Percentiles rank a stretch among this genome's conserved stretches.
These are phyloP conservation scores for Barnettozyma hawaiiensis DNA, from an alignment of 1,139 yeast genomes.

Conservation along the genomic window DNA sequence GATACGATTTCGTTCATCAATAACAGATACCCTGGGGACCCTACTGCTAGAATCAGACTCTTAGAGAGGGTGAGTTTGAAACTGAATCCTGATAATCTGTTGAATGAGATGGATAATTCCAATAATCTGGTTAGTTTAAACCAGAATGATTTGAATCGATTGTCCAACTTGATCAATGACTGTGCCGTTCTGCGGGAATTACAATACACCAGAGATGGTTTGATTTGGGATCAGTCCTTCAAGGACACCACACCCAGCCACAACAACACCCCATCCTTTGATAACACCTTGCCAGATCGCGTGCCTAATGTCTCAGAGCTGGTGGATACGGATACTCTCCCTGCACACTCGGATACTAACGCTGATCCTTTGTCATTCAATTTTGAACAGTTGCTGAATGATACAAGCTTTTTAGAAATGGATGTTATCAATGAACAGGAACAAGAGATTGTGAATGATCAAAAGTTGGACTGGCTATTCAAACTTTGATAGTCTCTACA, in stretches of 20 bases:
- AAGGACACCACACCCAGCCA: constrained; percentile 4
- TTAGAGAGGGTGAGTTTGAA: constrained; percentile 16
- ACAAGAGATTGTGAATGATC: background rate
- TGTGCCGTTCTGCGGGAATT: constrained; percentile 12
- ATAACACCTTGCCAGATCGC: background rate
- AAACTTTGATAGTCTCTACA: constrained; percentile 1
- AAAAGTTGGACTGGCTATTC: constrained; percentile 6
- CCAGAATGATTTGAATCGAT: constrained; percentile 7
- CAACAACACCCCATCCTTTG: background rate
- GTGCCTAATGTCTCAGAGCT: background rate
- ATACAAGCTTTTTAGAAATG: constrained; percentile 1
- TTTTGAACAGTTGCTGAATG: constrained; percentile 4
- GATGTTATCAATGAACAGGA: background rate
- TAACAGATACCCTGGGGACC: constrained; percentile 16
- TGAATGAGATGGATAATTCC: constrained; percentile 17
- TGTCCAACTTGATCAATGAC: constrained; percentile 1
- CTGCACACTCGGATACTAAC: background rate
- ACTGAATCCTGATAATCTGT: constrained; percentile 12
- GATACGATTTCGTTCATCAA: constrained; percentile 21
- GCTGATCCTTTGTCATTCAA: constrained; percentile 1
- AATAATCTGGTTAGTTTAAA: constrained; percentile 14
- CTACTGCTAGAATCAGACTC: constrained; percentile 13
- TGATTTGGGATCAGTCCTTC: constrained; percentile 23
- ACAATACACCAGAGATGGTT: constrained; percentile 11
- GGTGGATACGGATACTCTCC: background rate